Percentiles rank a stretch among this genome's conserved stretches.
Conservation (phyloP, 2,329 filamentous ascomycete species). For the Colletotrichum eremochloae region DNA sequence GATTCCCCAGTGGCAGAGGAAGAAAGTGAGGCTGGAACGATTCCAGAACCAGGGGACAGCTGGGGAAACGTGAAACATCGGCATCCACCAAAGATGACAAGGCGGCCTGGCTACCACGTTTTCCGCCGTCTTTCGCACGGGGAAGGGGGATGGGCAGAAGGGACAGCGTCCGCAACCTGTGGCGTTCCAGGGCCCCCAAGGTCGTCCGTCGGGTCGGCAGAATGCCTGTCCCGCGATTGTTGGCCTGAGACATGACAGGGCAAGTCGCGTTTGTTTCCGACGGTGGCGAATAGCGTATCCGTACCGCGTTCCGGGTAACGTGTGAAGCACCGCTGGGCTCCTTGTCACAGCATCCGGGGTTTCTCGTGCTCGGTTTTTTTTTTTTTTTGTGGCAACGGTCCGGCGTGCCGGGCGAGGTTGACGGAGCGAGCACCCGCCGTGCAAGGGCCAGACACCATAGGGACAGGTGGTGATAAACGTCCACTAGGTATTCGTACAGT, state of each 20-base stretch:
- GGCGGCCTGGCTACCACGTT: slow-evolving; percentile 37
- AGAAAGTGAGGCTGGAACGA: slow-evolving; percentile 22
- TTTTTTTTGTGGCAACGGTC: too few species aligned
- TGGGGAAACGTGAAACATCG: slow-evolving; percentile 35
- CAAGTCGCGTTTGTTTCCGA: slow-evolving; percentile 32
- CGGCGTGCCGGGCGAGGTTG: too few species aligned
- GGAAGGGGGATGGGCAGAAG: background rate
- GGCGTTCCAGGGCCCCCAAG: slow-evolving; percentile 8
- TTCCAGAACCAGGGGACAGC: slow-evolving; percentile 33
- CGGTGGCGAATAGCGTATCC: background rate
- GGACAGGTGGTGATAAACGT: too few species aligned
- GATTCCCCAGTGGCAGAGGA: background rate
- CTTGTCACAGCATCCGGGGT: background rate
- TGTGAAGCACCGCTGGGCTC: background rate
- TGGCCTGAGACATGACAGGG: slow-evolving; percentile 37
- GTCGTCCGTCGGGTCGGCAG: slow-evolving; percentile 17
- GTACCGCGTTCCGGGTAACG: background rate
- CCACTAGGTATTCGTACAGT: background rate
- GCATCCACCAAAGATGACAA: slow-evolving; percentile 31
- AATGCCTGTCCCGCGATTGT: slow-evolving; percentile 23
- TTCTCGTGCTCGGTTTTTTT: background rate
- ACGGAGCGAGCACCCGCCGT: too few species aligned
- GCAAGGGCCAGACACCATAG: too few species aligned
- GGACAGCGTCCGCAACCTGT: slow-evolving; percentile 1
- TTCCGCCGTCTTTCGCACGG: slow-evolving; percentile 13